Base-by-base conservation (phyloP, 257 asterid species). In the Gynochthodes officinalis region DNA sequence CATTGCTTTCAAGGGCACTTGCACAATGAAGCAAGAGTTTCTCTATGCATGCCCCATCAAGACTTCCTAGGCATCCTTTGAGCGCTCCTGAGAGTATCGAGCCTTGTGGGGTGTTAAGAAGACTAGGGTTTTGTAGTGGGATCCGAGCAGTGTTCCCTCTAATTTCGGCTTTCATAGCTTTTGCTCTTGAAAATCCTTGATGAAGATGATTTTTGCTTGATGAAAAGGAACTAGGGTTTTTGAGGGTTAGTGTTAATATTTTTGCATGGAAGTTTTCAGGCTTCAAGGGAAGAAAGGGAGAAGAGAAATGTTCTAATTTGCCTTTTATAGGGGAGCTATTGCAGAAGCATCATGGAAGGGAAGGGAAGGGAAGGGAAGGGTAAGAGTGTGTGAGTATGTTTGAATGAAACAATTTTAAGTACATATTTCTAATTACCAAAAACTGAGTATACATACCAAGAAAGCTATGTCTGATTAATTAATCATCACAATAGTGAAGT, bases 21-120 rank as follows among this genome's bases (percentile, higher is more conserved):
- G 89, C 96, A 49, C 92, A 87, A 67, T 91, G 97, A 67, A 87
- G 83, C 42, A 91, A 57, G 48, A 91, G 92, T 80, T 89, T 89
- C 81, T 91, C 97, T 59, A 84, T 86, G 87, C 97, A 91, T 10
- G 92, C 88, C 5, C 92, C 96, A 44, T 89, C 97, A 7, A 89
- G 83, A 67, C 64, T 86, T 39, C 84, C 87, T 9, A 83, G 82
- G 73, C 90, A 82, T 30, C 91, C 90, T 14, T 81, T 78, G 10
- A 87, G 68, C 52, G 86, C 85, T 33, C 90, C 84, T 15, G 92
- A 40, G 13, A 81, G 74, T 19, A 32, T 37, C 66, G 93, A 70
- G 59, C 49, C 67, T 15, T 85, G 90, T 1, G 83, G 37, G 53
- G 75, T 72, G 79, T 72, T 64, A 60, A 86, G 81, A 57, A 76